These are phyloP conservation scores for Acanthamoeba rhysodes DNA, from an alignment of 208 protist species.

Conservation along the genomic window DNA sequence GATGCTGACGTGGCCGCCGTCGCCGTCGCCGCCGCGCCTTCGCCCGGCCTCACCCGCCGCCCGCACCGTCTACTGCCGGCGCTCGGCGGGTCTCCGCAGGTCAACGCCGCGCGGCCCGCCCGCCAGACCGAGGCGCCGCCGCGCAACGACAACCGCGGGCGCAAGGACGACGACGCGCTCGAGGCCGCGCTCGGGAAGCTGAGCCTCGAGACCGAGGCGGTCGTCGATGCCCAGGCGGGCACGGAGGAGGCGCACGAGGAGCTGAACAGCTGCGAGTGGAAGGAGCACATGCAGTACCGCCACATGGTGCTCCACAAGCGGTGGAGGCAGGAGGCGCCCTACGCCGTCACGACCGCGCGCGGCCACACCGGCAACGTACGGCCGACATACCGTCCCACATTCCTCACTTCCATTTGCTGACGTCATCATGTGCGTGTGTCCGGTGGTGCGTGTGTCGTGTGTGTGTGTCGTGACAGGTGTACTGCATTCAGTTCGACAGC, in stretches of 20 bases:
- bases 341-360: constrained; percentile 6
- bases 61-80: neutral
- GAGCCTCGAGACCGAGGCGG: neutral
- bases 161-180: constrained; percentile 7
- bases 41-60: neutral
- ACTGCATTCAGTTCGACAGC: constrained; percentile 53
- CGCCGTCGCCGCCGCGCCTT: too few relatives aligned
- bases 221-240: neutral
- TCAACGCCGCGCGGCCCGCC: too few relatives aligned
- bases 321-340: constrained; percentile 11
- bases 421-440: too few relatives aligned
- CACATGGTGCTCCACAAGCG: constrained; percentile 26
- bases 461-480: neutral
- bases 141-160: constrained; percentile 22
- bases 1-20: neutral
- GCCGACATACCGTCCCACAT: neutral
- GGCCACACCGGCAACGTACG: constrained; percentile 14
- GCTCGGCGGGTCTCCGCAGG: too few relatives aligned
- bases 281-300: constrained; percentile 14
- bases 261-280: constrained; percentile 20
- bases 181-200: neutral
- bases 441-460: too few relatives aligned
- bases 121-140: too few relatives aligned
- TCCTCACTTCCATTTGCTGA: neutral
- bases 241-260: neutral